A percentile compares a stretch with the other conserved stretches of the same genome.
Conservation (phyloP, 208 protist genomes). For the Trypanosoma melophagium region DNA sequence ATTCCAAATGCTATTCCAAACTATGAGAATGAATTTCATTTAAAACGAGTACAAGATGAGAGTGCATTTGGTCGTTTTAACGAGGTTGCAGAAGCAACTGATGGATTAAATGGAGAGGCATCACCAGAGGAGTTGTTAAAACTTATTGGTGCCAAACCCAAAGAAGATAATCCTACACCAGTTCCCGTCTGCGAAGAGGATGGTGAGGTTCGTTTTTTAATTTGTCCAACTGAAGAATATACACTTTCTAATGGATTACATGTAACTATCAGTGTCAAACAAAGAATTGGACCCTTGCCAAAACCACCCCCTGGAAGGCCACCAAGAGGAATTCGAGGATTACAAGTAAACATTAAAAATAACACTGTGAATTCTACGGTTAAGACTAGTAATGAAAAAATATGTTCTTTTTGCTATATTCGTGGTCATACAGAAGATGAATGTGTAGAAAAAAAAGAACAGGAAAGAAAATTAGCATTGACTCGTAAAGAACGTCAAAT, state of each 20-base stretch:
- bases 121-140: conserved; percentile 59
- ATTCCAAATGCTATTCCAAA: background rate
- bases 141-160: conserved; percentile 52
- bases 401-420: conserved; percentile 28
- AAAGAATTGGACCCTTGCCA: conserved; percentile 59
- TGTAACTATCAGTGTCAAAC: conserved; percentile 58
- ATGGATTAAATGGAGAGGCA: conserved; percentile 19
- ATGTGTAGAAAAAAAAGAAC: conserved; percentile 29
- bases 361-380: conserved; percentile 5
- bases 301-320: conserved; percentile 61
- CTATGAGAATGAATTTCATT: conserved; percentile 37
- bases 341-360: conserved; percentile 6
- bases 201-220: conserved; percentile 39
- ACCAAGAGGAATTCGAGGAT: conserved; percentile 38
- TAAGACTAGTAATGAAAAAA: conserved; percentile 13
- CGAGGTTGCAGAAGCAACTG: conserved; percentile 3
- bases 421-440: conserved; percentile 12
- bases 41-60: conserved; percentile 61
- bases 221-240: conserved; percentile 76
- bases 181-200: conserved; percentile 14
- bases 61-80: conserved; percentile 46
- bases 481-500: conserved; percentile 27
- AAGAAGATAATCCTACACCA: conserved; percentile 13
- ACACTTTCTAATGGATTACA: conserved; percentile 58
- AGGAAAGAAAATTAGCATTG: conserved; percentile 25